These are phyloP conservation scores for Rhynchosporium graminicola DNA, from an alignment of 2,329 filamentous ascomycete species.

Conservation along the genomic window DNA sequence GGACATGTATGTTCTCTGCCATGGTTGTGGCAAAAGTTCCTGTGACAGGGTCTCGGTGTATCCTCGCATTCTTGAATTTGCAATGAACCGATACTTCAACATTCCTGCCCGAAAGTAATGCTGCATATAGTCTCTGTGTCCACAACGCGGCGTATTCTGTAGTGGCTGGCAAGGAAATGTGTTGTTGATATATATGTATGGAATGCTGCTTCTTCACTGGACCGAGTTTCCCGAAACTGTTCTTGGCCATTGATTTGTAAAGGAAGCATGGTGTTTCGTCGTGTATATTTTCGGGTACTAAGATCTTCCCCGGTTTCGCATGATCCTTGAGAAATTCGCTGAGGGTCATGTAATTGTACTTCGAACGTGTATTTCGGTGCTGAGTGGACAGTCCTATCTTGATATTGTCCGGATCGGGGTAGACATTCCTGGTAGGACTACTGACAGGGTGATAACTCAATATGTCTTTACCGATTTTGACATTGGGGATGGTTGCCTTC, in stretches of 20 bases:
- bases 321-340: neutral
- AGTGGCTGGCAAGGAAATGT: neutral
- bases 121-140: neutral
- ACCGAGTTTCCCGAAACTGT: too few relatives aligned
- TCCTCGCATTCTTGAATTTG: neutral
- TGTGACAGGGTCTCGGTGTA: neutral
- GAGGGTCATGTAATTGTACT: neutral
- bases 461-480: neutral
- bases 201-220: too few relatives aligned
- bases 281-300: neutral
- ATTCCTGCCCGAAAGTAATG: neutral
- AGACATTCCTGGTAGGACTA: neutral
- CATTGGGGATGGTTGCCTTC: neutral
- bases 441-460: neutral
- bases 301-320: neutral
- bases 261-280: neutral
- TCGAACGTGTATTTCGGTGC: neutral
- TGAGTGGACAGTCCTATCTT: neutral
- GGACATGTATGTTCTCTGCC: neutral
- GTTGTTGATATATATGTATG: neutral
- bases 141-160: neutral
- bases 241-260: neutral
- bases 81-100: neutral
- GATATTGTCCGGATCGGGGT: neutral
- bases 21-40: neutral